Evolutionary conservation across 2,329 filamentous ascomycete genomes (phyloP).

Genomic region (Bipolaris sorokiniana): DNA sequence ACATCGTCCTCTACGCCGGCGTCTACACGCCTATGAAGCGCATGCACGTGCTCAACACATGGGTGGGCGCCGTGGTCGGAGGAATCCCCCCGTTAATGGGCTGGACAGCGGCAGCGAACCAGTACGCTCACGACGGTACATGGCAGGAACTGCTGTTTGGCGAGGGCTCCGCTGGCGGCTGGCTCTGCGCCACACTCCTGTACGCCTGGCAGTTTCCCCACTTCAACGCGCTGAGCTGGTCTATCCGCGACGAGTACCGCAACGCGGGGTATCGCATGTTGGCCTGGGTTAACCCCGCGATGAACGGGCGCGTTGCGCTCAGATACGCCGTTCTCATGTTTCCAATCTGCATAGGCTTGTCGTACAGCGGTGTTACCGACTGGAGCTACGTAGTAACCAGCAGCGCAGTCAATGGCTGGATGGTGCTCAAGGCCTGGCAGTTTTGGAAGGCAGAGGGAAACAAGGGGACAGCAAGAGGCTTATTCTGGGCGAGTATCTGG

Average conservation of each 20-base stretch:
- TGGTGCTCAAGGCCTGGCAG: constrained; percentile 75
- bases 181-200: constrained; percentile 82
- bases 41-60: constrained; percentile 85
- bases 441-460: constrained; percentile 83
- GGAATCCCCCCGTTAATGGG: constrained; percentile 97
- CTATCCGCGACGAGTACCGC: constrained; percentile 88
- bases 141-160: constrained; percentile 82
- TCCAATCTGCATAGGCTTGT: constrained; percentile 82
- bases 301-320: constrained; percentile 85
- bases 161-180: constrained; percentile 74
- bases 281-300: constrained; percentile 82
- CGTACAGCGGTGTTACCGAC: constrained; percentile 80
- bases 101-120: constrained; percentile 92
- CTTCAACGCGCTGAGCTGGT: constrained; percentile 92
- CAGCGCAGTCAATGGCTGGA: constrained; percentile 82
- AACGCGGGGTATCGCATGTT: constrained; percentile 73
- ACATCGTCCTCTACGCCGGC: constrained; percentile 89
- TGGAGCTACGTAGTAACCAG: constrained; percentile 84
- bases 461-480: constrained; percentile 76
- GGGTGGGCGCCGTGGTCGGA: constrained; percentile 91
- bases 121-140: constrained; percentile 68
- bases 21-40: constrained; percentile 93
- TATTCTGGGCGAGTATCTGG: constrained; percentile 99
- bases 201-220: constrained; percentile 99
- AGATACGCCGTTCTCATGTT: constrained; percentile 86